These are phyloP conservation scores for Papiliotrema nemorosa DNA, from an alignment of 1,284 basidiomycete species.

Conservation along the genomic window DNA sequence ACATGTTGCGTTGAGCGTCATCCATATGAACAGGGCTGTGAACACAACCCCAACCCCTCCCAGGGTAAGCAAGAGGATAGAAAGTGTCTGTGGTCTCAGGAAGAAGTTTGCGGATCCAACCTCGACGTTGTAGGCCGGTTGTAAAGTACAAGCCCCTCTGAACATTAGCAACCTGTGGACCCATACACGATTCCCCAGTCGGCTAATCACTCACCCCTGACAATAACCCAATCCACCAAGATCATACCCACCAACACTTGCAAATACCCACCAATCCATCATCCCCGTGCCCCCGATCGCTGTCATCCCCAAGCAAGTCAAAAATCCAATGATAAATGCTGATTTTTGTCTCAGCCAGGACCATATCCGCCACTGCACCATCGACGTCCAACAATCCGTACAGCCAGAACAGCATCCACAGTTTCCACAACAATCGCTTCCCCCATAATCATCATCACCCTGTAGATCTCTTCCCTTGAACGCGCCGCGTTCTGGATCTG, in stretches of 20 bases:
- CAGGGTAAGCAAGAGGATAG: neutral
- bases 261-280: constrained; percentile 2
- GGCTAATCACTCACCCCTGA: constrained; percentile 3
- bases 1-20: neutral
- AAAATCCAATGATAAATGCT: constrained; percentile 9
- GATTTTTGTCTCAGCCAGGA: constrained; percentile 2
- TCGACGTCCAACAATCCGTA: constrained; percentile 2
- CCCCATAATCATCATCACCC: neutral
- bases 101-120: neutral
- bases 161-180: neutral
- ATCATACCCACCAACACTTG: neutral
- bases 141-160: neutral
- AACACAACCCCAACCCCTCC: neutral
- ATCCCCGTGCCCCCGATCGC: constrained; percentile 9
- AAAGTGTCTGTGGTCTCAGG: neutral
- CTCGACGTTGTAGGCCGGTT: neutral
- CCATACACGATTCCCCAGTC: neutral
- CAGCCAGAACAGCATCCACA: constrained; percentile 2
- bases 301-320: constrained; percentile 4
- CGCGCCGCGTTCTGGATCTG: neutral
- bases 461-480: neutral
- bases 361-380: constrained; percentile 10
- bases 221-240: constrained; percentile 8
- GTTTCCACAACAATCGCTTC: constrained; percentile 5
- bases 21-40: neutral